phyloP scores from a whole-genome alignment of 1,284 basidiomycete genomes.

The Apiotrichum mycotoxinovorans region DNA sequence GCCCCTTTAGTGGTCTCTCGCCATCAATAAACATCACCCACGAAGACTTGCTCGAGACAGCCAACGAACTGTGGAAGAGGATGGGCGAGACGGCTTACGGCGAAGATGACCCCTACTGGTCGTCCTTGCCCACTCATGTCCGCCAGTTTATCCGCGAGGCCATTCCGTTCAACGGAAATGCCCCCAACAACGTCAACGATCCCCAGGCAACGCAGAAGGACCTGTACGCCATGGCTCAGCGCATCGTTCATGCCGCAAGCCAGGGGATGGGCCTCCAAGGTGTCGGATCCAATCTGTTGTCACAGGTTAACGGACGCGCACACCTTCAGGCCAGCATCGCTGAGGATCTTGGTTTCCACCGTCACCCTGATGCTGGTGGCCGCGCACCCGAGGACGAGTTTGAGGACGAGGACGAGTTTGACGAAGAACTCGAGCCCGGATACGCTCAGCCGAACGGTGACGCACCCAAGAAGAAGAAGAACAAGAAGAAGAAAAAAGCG shows the following conservation, averaged over 20 bases:
- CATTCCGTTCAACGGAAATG: conserved; percentile 49
- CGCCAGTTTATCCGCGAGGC: conserved; percentile 59
- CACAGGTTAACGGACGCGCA: conserved; percentile 31
- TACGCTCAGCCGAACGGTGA: conserved; percentile 38
- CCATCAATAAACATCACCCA: conserved; percentile 45
- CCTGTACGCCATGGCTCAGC: conserved; percentile 66
- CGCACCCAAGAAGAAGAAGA: conserved; percentile 53
- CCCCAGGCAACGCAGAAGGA: conserved; percentile 45
- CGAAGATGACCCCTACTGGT: conserved; percentile 60
- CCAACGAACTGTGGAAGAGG: conserved; percentile 50
- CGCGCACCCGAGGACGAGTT: conserved; percentile 50
- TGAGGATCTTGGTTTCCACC: conserved; percentile 54
- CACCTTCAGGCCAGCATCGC: conserved; percentile 39
- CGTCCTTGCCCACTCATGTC: conserved; percentile 56
- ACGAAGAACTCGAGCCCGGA: conserved; percentile 31
- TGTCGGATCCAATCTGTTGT: conserved; percentile 41
- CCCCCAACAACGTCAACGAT: conserved; percentile 30
- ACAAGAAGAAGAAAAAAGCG: conserved; percentile 57
- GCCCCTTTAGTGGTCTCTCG: conserved; percentile 29
- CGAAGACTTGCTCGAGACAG: conserved; percentile 50
- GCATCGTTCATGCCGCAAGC: conserved; percentile 57
- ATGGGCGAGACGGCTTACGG: conserved; percentile 51
- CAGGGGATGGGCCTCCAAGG: conserved; percentile 53
- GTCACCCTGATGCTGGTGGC: conserved; percentile 50
- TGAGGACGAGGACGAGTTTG: conserved; percentile 49